Conservation (phyloP, 2,329 filamentous ascomycete genomes). For the Alternaria alternata region DNA sequence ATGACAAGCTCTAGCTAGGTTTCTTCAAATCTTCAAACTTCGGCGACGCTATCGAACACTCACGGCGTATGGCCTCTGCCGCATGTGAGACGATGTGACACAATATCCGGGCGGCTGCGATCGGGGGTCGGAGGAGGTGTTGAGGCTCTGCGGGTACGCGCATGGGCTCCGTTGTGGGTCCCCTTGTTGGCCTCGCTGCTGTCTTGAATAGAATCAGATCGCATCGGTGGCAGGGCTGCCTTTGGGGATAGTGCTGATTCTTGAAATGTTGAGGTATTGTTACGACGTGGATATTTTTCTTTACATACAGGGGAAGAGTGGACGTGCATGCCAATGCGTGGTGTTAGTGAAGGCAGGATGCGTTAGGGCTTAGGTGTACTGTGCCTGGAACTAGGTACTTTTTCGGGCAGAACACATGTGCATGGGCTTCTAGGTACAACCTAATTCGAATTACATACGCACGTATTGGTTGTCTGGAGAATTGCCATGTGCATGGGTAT, state of each 20-base stretch:
- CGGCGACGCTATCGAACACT: background rate
- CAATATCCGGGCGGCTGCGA: background rate
- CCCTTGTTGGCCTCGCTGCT: background rate
- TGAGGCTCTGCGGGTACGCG: constrained; percentile 7
- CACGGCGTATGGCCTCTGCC: background rate
- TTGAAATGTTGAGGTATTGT: constrained; percentile 1
- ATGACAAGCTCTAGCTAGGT: background rate
- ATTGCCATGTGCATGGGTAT: background rate
- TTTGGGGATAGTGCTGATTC: background rate
- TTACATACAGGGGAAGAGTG: background rate
- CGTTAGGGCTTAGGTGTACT: background rate
- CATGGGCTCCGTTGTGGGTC: background rate
- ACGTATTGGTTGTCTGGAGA: background rate
- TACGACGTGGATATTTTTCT: background rate
- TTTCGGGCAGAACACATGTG: background rate
- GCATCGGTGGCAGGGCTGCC: background rate
- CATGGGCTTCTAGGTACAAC: background rate
- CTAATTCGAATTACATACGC: no score
- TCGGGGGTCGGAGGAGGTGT: background rate
- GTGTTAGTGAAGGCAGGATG: background rate
- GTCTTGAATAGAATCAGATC: background rate
- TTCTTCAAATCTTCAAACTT: background rate
- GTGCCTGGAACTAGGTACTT: background rate
- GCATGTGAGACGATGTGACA: background rate
- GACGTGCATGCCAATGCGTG: background rate